phyloP scores from a whole-genome alignment of 371 early-diverging fungal species.

The Nematocida parisii region DNA sequence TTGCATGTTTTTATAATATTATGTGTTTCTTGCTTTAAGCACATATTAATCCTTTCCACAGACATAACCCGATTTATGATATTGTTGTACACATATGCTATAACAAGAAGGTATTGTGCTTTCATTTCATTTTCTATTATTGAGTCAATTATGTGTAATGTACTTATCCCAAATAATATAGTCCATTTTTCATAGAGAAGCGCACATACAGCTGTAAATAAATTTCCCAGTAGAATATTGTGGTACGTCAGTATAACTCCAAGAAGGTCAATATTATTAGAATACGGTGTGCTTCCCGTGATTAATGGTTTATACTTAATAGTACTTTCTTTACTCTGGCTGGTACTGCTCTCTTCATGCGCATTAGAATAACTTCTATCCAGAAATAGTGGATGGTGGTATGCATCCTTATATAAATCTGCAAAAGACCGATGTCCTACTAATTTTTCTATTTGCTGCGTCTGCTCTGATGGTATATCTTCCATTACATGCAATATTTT shows the following conservation, averaged over 20 bases:
- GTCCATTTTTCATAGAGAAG: conserved; percentile 3
- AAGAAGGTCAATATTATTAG: background rate
- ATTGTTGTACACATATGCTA: background rate
- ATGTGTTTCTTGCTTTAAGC: background rate
- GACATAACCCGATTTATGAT: background rate
- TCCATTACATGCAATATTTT: background rate
- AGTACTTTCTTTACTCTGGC: background rate
- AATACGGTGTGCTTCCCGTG: background rate
- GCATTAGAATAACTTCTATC: background rate
- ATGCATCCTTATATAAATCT: background rate
- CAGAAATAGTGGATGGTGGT: background rate
- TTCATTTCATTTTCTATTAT: background rate
- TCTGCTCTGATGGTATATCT: background rate
- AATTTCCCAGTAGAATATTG: conserved; percentile 6
- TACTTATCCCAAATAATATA: background rate
- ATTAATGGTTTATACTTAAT: background rate
- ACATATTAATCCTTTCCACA: background rate
- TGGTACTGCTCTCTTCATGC: background rate
- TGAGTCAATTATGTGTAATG: background rate
- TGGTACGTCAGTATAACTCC: conserved; percentile 1
- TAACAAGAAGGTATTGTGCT: background rate
- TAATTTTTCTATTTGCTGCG: background rate
- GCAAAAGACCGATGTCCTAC: background rate
- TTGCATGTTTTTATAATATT: background rate
- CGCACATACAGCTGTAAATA: background rate